These are phyloP conservation scores for Andrographis paniculata DNA, from an alignment of 305 asterid species.

Conservation along the genomic window DNA sequence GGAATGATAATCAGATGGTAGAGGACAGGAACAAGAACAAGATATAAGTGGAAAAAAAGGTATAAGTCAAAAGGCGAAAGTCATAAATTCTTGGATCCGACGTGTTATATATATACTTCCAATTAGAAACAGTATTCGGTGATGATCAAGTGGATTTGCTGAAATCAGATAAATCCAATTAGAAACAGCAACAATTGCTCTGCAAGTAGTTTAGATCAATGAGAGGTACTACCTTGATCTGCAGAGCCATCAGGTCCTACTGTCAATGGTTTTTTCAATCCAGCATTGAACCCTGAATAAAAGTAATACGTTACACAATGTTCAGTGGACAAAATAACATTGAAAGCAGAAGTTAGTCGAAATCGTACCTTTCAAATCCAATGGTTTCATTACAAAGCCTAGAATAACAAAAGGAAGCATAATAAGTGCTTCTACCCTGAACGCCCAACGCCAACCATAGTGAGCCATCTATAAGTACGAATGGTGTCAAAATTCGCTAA, in stretches of 20 bases:
- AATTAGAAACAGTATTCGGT: background rate
- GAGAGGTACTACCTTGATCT: slow-evolving; percentile 40
- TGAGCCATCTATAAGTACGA: slow-evolving; percentile 46
- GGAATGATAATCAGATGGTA: no score
- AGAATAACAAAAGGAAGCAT: slow-evolving; percentile 94
- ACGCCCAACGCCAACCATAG: slow-evolving; percentile 86
- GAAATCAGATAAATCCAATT: no score
- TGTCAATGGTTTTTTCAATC: slow-evolving; percentile 38
- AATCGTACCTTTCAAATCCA: slow-evolving; percentile 76
- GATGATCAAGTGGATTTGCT: background rate
- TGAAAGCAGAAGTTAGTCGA: slow-evolving; percentile 9
- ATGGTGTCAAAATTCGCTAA: slow-evolving; percentile 2
- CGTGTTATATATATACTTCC: no score
- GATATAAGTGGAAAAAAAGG: no score
- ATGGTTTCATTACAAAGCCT: slow-evolving; percentile 89
- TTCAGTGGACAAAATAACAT: slow-evolving; percentile 12
- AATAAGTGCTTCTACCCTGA: slow-evolving; percentile 75
- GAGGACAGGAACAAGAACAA: no score
- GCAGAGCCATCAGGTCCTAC: slow-evolving; percentile 35
- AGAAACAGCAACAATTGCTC: no score
- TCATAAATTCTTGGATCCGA: no score
- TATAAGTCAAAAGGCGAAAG: no score
- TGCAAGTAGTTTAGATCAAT: background rate
- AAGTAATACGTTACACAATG: slow-evolving; percentile 24
- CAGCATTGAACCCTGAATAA: slow-evolving; percentile 58